These are phyloP conservation scores for Corinectria fuckeliana DNA, from an alignment of 2,329 filamentous ascomycete genomes.

Conservation along the genomic window DNA sequence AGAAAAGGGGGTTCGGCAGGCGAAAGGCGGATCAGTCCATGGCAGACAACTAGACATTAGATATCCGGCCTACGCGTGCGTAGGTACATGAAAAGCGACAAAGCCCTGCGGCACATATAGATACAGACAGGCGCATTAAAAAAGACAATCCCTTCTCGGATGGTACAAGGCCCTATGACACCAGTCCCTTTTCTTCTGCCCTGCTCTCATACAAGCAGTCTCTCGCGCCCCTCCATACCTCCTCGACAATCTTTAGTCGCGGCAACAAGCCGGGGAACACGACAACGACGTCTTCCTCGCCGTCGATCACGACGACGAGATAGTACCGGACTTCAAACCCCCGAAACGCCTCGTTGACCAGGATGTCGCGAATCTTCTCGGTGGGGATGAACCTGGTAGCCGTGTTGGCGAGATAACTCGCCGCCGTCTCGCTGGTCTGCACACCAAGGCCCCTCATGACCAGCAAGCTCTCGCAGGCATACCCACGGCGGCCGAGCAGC, in stretches of 20 bases:
- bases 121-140: constrained; percentile 7
- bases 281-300: constrained; percentile 88
- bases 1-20: constrained; percentile 42
- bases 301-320: constrained; percentile 86
- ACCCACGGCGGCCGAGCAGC: constrained; percentile 53
- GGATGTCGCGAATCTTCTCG: constrained; percentile 87
- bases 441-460: constrained; percentile 89
- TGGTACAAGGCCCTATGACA: constrained; percentile 18
- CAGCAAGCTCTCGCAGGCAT: constrained; percentile 80
- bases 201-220: constrained; percentile 75
- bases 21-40: constrained; percentile 36
- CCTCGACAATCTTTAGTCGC: constrained; percentile 75
- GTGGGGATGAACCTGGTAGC: constrained; percentile 79
- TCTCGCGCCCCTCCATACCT: constrained; percentile 86
- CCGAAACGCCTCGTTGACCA: constrained; percentile 93
- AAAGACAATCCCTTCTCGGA: constrained; percentile 6
- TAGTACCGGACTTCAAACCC: constrained; percentile 93
- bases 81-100: constrained; percentile 9
- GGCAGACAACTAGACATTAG: constrained; percentile 31
- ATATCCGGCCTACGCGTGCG: background rate
- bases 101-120: constrained; percentile 5
- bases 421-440: constrained; percentile 74
- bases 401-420: constrained; percentile 63
- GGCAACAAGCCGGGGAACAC: constrained; percentile 88
- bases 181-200: constrained; percentile 41